These are phyloP conservation scores for Voacanga thouarsii DNA, from an alignment of 257 asterid genomes.

Conservation along the genomic window DNA sequence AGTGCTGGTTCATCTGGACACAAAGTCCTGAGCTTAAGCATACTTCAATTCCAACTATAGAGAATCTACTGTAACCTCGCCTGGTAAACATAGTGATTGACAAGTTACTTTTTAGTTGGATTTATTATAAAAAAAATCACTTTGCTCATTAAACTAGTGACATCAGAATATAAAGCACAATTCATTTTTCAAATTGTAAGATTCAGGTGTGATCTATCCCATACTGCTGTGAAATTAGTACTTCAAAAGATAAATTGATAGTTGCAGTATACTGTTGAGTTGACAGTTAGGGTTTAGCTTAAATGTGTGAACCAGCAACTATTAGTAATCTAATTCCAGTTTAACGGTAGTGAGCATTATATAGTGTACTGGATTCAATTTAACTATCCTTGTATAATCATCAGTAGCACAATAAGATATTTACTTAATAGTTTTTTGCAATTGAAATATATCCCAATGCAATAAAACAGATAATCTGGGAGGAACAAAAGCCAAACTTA, in stretches of 20 bases:
- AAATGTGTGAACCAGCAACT: neutral
- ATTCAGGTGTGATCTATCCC: neutral
- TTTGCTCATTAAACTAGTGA: neutral
- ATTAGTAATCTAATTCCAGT: neutral
- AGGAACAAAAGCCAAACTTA: slow-evolving; percentile 20
- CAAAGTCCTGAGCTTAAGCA: neutral
- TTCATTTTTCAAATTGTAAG: neutral
- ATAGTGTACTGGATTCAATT: neutral
- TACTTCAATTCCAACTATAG: neutral
- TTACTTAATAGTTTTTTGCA: too few relatives aligned
- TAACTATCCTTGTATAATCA: neutral
- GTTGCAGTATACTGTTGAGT: neutral
- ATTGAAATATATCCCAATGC: neutral
- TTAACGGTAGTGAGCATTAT: neutral
- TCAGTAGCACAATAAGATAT: neutral
- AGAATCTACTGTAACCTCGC: neutral
- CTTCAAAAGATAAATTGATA: neutral
- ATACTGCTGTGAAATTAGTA: neutral
- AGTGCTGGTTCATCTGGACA: neutral
- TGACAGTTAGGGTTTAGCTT: neutral
- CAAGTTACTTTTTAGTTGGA: neutral
- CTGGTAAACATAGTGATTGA: neutral
- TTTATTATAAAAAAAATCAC: neutral
- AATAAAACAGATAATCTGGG: neutral
- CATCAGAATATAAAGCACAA: neutral